These are phyloP conservation scores for Brasenia schreberi DNA, from an alignment of 164 flowering plant species.

Conservation along the genomic window DNA sequence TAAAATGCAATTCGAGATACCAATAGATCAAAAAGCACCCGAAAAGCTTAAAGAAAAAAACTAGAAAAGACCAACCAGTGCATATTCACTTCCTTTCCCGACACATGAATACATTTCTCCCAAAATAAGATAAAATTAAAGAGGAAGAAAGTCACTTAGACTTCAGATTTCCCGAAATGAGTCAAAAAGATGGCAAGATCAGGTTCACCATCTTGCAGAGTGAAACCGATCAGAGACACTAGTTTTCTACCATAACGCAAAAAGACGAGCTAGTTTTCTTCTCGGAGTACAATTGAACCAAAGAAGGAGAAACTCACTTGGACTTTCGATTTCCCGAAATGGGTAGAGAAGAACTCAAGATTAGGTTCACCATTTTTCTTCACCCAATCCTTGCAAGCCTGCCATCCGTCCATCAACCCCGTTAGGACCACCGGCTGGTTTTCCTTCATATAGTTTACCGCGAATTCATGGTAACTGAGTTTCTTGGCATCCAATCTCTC, in stretches of 20 bases:
- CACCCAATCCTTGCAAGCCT: slow-evolving; percentile 82
- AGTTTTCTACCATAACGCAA: too few species aligned
- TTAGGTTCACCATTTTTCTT: slow-evolving; percentile 44
- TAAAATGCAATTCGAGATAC: too few species aligned
- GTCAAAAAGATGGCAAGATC: background rate
- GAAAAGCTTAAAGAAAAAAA: too few species aligned
- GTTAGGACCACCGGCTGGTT: slow-evolving; percentile 75
- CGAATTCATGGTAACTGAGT: slow-evolving; percentile 57
- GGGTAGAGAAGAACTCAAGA: slow-evolving; percentile 55
- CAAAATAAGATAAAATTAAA: too few species aligned
- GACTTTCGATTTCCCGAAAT: slow-evolving; percentile 65
- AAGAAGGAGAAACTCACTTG: slow-evolving; percentile 38
- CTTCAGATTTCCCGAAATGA: background rate
- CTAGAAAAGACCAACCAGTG: too few species aligned
- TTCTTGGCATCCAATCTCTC: slow-evolving; percentile 62
- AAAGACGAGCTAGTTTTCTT: background rate
- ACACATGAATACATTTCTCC: too few species aligned
- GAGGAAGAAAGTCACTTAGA: too few species aligned
- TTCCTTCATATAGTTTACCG: slow-evolving; percentile 34
- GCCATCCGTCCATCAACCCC: slow-evolving; percentile 77
- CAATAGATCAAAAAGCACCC: too few species aligned
- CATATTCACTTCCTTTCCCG: too few species aligned
- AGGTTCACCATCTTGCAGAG: background rate
- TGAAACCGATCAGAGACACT: background rate
- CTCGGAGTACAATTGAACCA: background rate